Evolutionary conservation across 2,329 filamentous ascomycete species (phyloP).

Genomic region (Leptographium wingfieldii): DNA sequence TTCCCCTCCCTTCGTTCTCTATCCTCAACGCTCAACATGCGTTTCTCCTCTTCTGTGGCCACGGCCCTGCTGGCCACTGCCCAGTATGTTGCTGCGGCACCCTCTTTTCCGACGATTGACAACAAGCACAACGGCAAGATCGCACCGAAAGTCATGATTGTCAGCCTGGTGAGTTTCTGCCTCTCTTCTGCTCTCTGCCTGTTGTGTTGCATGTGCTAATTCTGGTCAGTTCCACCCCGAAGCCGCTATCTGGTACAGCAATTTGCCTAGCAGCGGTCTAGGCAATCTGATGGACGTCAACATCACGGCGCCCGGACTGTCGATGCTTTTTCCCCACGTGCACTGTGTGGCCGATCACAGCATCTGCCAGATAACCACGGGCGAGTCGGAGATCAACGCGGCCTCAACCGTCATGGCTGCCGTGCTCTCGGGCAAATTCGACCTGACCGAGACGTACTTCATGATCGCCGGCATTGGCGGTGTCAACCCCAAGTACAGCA

Average conservation of each 20-base stretch:
- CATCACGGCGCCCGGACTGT: constrained; percentile 48
- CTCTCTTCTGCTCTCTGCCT: neutral
- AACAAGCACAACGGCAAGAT: constrained; percentile 18
- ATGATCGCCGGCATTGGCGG: constrained; percentile 61
- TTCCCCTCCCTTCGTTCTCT: neutral
- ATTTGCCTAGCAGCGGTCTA: constrained; percentile 29
- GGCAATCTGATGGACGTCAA: constrained; percentile 44
- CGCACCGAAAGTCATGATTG: constrained; percentile 47
- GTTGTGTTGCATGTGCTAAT: neutral
- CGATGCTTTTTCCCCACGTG: constrained; percentile 50
- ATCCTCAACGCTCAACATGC: constrained; percentile 4
- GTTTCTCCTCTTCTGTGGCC: constrained; percentile 4
- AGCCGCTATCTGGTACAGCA: constrained; percentile 47
- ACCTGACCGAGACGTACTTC: constrained; percentile 58
- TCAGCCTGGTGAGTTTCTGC: constrained; percentile 39
- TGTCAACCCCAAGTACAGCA: constrained; percentile 56
- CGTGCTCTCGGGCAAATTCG: constrained; percentile 46
- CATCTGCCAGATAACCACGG: constrained; percentile 57
- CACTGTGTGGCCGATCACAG: constrained; percentile 48
- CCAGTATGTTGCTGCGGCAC: constrained; percentile 2
- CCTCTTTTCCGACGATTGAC: neutral
- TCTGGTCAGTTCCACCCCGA: constrained; percentile 44
- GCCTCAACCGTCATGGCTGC: constrained; percentile 53
- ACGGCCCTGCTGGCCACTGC: constrained; percentile 6
- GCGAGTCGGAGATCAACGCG: constrained; percentile 64